Base-by-base conservation (phyloP, 2,329 filamentous ascomycete species). In the Hirsutella minnesotensis region DNA sequence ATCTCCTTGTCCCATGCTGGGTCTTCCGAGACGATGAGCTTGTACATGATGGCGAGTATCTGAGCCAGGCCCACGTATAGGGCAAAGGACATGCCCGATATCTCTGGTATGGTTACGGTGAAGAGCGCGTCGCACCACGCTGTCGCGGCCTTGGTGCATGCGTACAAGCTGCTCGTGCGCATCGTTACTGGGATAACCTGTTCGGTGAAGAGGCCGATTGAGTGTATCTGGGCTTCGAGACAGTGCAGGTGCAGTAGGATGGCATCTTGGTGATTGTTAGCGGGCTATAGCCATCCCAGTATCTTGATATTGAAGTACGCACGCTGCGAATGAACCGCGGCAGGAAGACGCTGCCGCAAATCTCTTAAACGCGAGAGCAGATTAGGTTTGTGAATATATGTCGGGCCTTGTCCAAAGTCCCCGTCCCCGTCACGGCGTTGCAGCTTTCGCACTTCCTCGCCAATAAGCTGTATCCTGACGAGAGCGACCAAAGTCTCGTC, bases 401-500 rank as follows among this genome's bases (percentile, higher is more conserved):
- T 57, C 2, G 61, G 61, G 9, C 53, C 50, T 18, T 54, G 50
- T 3, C 45, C 46, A 3, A 46, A 38, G 20, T 56, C 55, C 4
- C 49, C 50, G 43, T 57, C 54, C 9, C 55, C 51, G 35, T 64
- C 60, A 31, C 49, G 47, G 22, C 58, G 48, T 2, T 61, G 43
- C 0, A 61, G 47, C 39, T 54, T 56, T 34, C 60, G 56, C 4
- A 59, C 59, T 41, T 64, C 61, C n/a, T 70, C 65, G 31, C 56
- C 49, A 9, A 70, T 51, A 10, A 64, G 58, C 44, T 69, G 66
- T 10, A 66, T 52, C 21, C 54, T 60, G 19, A 64, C 44, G 10
- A 64, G 50, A 1, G 57, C 41, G 3, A 51, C 54, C 1, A 81
- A 60, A 2, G 73, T 49, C 22, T 63, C 60, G 51, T 82, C 77